Conservation (phyloP, 305 asterid species). For the Plantago coronopus region DNA sequence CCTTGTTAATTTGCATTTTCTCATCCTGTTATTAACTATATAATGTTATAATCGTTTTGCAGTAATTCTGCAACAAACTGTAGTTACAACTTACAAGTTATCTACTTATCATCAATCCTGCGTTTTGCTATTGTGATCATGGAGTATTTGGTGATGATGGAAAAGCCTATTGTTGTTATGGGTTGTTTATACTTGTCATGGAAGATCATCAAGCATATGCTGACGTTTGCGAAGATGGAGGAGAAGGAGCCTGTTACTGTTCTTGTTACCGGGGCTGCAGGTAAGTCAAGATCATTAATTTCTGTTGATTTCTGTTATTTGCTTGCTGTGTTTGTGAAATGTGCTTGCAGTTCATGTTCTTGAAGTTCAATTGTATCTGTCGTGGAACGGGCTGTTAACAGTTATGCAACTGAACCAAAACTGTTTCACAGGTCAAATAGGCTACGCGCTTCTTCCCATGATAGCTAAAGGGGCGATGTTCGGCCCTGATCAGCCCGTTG, state of each 20-base stretch:
- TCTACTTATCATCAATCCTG: not conserved
- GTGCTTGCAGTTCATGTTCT: too few relatives aligned
- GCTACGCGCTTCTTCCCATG: conserved; percentile 86
- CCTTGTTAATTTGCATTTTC: conserved; percentile 23
- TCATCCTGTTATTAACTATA: conserved; percentile 3
- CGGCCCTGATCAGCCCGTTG: conserved; percentile 73
- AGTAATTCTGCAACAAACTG: conserved; percentile 2
- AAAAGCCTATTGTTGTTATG: conserved; percentile 52
- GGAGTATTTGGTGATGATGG: conserved; percentile 43
- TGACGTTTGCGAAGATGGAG: conserved; percentile 43
- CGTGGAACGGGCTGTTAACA: too few relatives aligned
- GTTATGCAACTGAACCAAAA: not conserved
- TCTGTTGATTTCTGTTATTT: not conserved
- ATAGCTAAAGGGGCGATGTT: conserved; percentile 83
- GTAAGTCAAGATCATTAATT: conserved; percentile 30
- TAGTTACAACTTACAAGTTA: not conserved
- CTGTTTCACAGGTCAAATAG: conserved; percentile 63
- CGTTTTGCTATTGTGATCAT: conserved; percentile 18
- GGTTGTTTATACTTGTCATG: conserved; percentile 56
- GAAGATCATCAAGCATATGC: conserved; percentile 55
- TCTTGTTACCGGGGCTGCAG: conserved; percentile 88
- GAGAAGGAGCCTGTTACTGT: conserved; percentile 62
- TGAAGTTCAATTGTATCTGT: too few relatives aligned
- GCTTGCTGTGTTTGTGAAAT: not conserved
- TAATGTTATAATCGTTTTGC: conserved; percentile 3